Percentiles rank a stretch among this genome's conserved stretches.
Conservation (phyloP, 75 land plant genomes). For the Pinus tabuliformis region DNA sequence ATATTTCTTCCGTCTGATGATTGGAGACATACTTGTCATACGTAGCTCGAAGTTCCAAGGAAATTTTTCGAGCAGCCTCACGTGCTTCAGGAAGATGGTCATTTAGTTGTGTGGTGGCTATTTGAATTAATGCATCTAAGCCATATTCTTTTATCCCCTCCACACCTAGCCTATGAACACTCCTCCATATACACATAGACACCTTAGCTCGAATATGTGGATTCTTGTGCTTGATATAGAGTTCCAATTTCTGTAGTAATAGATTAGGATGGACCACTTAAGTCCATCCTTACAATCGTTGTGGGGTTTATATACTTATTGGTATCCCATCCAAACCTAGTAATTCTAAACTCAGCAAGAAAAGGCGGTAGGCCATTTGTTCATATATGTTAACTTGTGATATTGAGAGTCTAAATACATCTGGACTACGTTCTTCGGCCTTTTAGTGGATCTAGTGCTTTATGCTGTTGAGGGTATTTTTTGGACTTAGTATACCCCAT, state of each 20-base stretch:
- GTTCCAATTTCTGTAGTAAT: conserved; percentile 69
- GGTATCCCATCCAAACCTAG: no score
- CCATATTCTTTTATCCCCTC: conserved; percentile 84
- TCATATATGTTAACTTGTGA: no score
- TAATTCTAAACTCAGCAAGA: no score
- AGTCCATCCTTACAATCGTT: no score
- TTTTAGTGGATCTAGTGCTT: no score
- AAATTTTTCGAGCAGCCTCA: conserved; percentile 85
- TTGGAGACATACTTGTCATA: conserved; percentile 37
- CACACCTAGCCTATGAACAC: conserved; percentile 77
- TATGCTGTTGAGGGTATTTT: no score
- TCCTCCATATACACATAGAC: conserved; percentile 64
- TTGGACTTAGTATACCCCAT: no score
- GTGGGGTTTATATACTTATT: no score
- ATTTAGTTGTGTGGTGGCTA: conserved; percentile 80
- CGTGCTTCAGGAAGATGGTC: conserved; percentile 97
- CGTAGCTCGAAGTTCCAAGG: conserved; percentile 61
- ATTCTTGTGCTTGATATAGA: conserved; percentile 71
- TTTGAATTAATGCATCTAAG: conserved; percentile 68
- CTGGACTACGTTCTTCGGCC: no score
- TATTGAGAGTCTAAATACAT: no score
- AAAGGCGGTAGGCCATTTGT: no score
- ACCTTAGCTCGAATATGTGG: conserved; percentile 96
- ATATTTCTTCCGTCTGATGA: conserved; percentile 9
- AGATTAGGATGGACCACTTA: no score